A percentile compares a stretch with the other conserved stretches of the same genome.
phyloP scores from a whole-genome alignment of 148 eudicot species.

The Polygonum maritimum region DNA sequence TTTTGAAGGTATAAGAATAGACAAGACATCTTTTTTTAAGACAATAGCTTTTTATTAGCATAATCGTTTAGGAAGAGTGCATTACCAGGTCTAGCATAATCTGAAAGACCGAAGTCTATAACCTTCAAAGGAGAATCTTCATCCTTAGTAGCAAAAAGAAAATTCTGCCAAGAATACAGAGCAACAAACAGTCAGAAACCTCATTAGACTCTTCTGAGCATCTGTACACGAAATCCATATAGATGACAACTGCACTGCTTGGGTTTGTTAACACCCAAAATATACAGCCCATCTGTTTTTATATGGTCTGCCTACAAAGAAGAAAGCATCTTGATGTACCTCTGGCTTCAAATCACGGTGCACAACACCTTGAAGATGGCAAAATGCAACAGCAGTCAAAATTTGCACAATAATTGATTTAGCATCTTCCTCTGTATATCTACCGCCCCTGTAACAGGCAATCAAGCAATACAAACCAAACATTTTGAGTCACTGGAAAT shows the following conservation, averaged over 20 bases:
- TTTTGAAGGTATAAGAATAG: neutral
- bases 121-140: conserved; percentile 81
- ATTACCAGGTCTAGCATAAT: conserved; percentile 82
- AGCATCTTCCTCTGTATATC: conserved; percentile 85
- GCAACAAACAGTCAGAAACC: conserved; percentile 1
- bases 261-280: neutral
- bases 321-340: conserved; percentile 29
- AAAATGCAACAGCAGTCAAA: conserved; percentile 69
- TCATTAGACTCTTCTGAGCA: neutral
- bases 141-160: conserved; percentile 72
- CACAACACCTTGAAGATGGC: conserved; percentile 98
- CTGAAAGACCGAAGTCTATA: conserved; percentile 94
- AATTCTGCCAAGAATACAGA: conserved; percentile 58
- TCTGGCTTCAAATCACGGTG: conserved; percentile 98
- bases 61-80: neutral
- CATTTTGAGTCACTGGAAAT: neutral
- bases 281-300: neutral
- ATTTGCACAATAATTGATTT: conserved; percentile 74
- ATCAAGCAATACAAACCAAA: conserved; percentile 16
- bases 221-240: neutral
- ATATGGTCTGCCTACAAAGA: neutral
- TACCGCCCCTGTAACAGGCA: conserved; percentile 61
- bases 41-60: neutral
- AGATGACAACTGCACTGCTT: neutral
- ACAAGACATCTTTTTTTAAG: neutral